Evolutionary conservation across 495 filamentous ascomycete species (phyloP).

Genomic region (Penicillium odoratum): DNA sequence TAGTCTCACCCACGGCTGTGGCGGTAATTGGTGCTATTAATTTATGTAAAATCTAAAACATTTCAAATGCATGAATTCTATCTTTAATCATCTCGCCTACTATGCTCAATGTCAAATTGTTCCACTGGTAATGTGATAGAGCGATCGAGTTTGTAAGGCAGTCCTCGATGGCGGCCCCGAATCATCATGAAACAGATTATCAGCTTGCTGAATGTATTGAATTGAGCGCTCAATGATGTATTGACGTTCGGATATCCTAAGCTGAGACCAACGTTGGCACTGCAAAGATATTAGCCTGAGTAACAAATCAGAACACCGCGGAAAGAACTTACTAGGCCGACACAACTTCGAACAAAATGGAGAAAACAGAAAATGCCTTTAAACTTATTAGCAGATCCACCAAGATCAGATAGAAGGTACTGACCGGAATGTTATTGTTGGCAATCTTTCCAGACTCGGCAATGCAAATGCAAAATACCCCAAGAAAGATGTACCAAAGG

Average conservation of each 20-base stretch:
- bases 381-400: not conserved
- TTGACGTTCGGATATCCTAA: not conserved
- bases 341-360: not conserved
- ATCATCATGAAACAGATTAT: constrained; percentile 88
- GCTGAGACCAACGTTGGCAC: not conserved
- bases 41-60: too few species aligned
- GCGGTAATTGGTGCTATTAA: too few species aligned
- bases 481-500: not conserved
- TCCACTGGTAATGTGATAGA: not conserved
- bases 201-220: constrained; percentile 74
- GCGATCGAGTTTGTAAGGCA: constrained; percentile 86
- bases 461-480: not conserved
- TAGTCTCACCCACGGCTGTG: too few species aligned
- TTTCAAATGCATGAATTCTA: too few species aligned
- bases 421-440: not conserved
- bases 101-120: not conserved
- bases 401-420: not conserved
- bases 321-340: not conserved
- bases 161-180: constrained; percentile 81
- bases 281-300: not conserved
- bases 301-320: too few species aligned
- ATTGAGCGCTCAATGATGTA: constrained; percentile 67
- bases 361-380: not conserved
- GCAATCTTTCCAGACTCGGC: not conserved
- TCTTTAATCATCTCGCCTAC: not conserved